Conservation (phyloP, 176 grass and related monocot genomes). For the Eleusine coracana region DNA sequence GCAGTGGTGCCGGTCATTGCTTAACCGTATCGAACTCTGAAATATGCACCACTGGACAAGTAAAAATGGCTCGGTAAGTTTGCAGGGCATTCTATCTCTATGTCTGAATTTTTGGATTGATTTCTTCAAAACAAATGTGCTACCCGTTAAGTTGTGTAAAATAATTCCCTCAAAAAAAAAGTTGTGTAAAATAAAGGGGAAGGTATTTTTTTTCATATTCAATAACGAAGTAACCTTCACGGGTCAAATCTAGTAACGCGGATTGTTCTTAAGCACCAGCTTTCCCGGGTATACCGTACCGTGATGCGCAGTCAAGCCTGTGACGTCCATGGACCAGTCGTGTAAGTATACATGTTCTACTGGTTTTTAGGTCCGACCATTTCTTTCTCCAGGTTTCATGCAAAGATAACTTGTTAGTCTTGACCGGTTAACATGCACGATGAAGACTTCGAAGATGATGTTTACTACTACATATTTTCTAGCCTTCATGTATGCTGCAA, state of each 20-base stretch:
- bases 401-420: background rate
- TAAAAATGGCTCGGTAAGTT: background rate
- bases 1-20: background rate
- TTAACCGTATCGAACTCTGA: background rate
- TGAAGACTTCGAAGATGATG: background rate
- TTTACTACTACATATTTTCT: too few species aligned
- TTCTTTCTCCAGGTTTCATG: constrained; percentile 39
- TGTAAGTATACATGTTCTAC: background rate
- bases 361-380: constrained; percentile 12
- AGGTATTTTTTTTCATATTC: background rate
- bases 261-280: background rate
- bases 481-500: background rate
- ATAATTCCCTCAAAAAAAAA: too few species aligned
- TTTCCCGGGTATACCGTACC: background rate
- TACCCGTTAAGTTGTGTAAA: background rate
- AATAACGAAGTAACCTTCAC: background rate
- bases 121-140: background rate
- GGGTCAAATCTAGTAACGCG: constrained; percentile 24
- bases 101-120: background rate
- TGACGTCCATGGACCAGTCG: background rate
- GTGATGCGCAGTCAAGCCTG: background rate
- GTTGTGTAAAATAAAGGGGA: background rate
- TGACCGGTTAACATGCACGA: constrained; percentile 14
- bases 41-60: background rate
- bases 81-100: background rate